A percentile compares a stretch with the other conserved stretches of the same genome.
Evolutionary conservation across 495 filamentous ascomycete genomes (phyloP).

Genomic region (Penicillium bovifimosum): DNA sequence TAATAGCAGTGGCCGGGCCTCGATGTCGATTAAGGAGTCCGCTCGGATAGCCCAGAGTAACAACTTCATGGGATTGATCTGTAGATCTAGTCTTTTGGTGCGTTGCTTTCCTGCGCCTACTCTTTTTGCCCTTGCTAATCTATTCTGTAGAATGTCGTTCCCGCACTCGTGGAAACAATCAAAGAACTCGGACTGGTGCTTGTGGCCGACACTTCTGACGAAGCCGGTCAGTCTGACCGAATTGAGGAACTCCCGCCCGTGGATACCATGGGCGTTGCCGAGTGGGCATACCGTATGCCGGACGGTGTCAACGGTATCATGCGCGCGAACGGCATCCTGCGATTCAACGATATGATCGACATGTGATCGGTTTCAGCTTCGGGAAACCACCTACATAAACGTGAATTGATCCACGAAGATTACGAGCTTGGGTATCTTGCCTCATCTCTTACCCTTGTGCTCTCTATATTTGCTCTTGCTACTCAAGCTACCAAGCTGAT

Average conservation of each 20-base stretch:
- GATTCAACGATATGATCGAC: constrained; percentile 92
- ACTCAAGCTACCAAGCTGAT: neutral
- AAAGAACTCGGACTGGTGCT: constrained; percentile 90
- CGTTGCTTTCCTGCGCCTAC: constrained; percentile 23
- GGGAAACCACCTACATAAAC: constrained; percentile 1
- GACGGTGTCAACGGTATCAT: constrained; percentile 82
- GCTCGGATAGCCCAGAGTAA: constrained; percentile 90
- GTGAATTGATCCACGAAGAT: constrained; percentile 16
- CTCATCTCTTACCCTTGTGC: neutral
- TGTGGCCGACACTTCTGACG: constrained; percentile 75
- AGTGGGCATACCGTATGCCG: constrained; percentile 46
- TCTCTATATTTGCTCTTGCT: constrained; percentile 7
- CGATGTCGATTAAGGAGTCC: constrained; percentile 86
- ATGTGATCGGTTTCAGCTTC: constrained; percentile 50
- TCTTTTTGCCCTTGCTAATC: constrained; percentile 16
- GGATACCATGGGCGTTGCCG: constrained; percentile 36
- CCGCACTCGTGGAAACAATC: constrained; percentile 84
- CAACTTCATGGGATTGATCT: constrained; percentile 97
- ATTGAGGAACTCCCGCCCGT: constrained; percentile 43
- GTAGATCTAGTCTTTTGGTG: constrained; percentile 79
- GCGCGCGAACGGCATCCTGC: constrained; percentile 75
- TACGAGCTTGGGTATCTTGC: constrained; percentile 17
- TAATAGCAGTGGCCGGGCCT: constrained; percentile 60
- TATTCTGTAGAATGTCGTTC: constrained; percentile 71
- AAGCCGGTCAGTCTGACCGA: constrained; percentile 33